phyloP scores from a whole-genome alignment of 1,284 basidiomycete species.

The Ganoderma sp. region DNA sequence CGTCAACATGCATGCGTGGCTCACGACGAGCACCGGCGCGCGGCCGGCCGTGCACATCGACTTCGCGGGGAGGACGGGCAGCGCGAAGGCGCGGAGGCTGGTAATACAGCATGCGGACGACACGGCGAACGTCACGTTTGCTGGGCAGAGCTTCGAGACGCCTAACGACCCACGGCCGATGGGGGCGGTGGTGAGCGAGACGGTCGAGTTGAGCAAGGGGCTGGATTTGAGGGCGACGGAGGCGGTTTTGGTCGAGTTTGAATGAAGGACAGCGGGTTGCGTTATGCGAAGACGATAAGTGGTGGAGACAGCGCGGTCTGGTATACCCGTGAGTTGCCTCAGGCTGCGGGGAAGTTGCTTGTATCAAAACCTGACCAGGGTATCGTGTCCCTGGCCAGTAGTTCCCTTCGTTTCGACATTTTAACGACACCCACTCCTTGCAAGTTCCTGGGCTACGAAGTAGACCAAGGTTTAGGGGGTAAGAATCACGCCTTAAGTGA shows the following conservation, averaged over 20 bases:
- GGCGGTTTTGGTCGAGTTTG: constrained; percentile 47
- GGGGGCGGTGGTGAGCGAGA: constrained; percentile 48
- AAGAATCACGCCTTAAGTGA: too few species aligned
- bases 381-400: not conserved
- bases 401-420: not conserved
- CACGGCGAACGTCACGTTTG: constrained; percentile 61
- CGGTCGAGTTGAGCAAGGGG: constrained; percentile 46
- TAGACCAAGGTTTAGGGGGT: too few species aligned
- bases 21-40: constrained; percentile 43
- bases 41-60: constrained; percentile 51
- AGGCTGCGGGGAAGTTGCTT: not conserved
- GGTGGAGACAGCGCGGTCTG: too few species aligned
- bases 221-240: constrained; percentile 65
- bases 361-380: not conserved
- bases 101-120: constrained; percentile 60
- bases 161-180: constrained; percentile 48
- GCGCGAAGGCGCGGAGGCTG: constrained; percentile 25
- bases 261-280: too few species aligned
- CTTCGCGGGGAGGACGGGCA: too few species aligned
- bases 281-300: too few species aligned
- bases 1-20: constrained; percentile 61
- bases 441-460: too few species aligned
- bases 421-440: too few species aligned
- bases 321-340: too few species aligned
- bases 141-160: constrained; percentile 70